phyloP scores from a whole-genome alignment of 345 rosid genomes.

The Acer campestre region DNA sequence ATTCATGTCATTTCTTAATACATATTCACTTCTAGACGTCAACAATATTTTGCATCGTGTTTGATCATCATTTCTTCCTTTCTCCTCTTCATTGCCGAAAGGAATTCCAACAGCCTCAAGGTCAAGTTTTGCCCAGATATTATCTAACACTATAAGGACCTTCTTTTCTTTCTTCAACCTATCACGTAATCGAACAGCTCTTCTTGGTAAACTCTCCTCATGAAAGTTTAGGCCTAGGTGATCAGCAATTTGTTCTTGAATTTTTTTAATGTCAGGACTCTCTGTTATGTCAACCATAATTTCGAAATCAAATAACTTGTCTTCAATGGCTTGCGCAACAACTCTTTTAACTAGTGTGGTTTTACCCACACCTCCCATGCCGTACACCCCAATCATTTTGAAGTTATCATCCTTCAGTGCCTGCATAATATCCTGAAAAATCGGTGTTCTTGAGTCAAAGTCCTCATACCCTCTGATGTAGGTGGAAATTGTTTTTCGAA shows the following conservation, averaged over 20 bases:
- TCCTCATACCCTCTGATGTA: not conserved
- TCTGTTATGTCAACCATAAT: conserved; percentile 1
- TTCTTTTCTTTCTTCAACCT: no score
- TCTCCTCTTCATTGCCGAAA: no score
- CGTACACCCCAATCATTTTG: conserved; percentile 17
- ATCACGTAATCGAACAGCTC: no score
- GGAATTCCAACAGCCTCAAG: no score
- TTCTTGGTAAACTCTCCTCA: no score
- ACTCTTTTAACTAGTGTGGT: conserved; percentile 16
- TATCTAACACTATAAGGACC: no score
- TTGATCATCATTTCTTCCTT: no score
- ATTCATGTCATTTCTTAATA: no score
- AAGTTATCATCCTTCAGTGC: not conserved
- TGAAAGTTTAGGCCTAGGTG: no score
- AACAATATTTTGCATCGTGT: no score
- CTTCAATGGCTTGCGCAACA: not conserved
- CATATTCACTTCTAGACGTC: no score
- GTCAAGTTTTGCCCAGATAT: no score
- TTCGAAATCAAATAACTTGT: not conserved
- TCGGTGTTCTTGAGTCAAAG: not conserved
- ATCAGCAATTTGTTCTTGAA: not conserved
- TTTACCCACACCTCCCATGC: conserved; percentile 22
- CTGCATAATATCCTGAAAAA: not conserved
- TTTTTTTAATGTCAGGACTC: not conserved
- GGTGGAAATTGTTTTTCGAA: not conserved